Evolutionary conservation across 1,284 basidiomycete genomes (phyloP).

Genomic region (Heterobasidion parviporum): DNA sequence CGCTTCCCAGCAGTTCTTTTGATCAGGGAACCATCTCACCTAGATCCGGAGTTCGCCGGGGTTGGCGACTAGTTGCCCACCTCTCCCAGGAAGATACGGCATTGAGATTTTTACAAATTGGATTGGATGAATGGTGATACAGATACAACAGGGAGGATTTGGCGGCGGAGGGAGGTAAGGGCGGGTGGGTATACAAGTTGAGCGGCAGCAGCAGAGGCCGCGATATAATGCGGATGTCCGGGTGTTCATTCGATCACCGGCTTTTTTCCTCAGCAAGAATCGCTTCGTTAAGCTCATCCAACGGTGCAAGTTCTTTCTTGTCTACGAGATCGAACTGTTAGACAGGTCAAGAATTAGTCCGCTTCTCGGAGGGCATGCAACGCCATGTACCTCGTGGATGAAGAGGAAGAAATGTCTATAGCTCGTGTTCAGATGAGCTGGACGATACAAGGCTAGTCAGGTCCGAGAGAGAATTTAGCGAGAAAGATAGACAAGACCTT

Average conservation of each 20-base stretch:
- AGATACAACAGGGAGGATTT: no score
- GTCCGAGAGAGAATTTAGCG: not conserved
- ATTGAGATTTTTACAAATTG: no score
- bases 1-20: no score
- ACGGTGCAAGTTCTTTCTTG: conserved; percentile 91
- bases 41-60: no score
- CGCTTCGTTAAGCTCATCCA: conserved; percentile 95
- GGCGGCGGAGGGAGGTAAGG: no score
- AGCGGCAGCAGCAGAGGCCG: not conserved
- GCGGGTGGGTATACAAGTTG: no score
- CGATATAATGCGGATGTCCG: not conserved
- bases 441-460: not conserved
- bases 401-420: conserved; percentile 98
- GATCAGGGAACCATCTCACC: no score
- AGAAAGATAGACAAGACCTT: conserved; percentile 49
- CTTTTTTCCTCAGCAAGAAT: conserved; percentile 81
- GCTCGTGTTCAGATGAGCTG: conserved; percentile 97
- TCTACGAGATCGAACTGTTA: conserved; percentile 91
- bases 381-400: conserved; percentile 70
- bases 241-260: conserved; percentile 24
- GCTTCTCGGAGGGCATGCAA: not conserved
- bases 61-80: no score
- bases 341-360: not conserved
- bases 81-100: no score
- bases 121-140: no score